Percentiles rank a stretch among this genome's conserved stretches.
phyloP scores from a whole-genome alignment of 768 basidiomycete genomes.

The Leccinum aurantiacum region DNA sequence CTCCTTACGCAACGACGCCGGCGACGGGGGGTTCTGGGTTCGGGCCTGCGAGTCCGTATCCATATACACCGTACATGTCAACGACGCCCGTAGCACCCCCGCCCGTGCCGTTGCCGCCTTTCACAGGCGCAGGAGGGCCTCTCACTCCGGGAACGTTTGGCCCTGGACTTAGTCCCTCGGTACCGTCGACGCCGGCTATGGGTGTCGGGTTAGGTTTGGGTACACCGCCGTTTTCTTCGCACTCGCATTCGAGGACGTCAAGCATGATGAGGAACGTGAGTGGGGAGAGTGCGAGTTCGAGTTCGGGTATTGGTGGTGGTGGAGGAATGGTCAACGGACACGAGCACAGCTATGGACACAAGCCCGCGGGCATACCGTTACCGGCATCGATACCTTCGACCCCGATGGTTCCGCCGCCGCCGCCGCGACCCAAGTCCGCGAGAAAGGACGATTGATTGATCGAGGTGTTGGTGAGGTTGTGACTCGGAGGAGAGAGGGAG shows the following conservation, averaged over 20 bases:
- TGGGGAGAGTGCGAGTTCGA: slow-evolving; percentile 6
- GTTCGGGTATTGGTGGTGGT: background rate
- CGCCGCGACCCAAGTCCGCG: slow-evolving; percentile 12
- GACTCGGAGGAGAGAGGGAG: background rate
- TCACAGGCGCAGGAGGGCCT: background rate
- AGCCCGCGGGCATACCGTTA: slow-evolving; percentile 15
- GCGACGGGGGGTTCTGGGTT: slow-evolving; percentile 27
- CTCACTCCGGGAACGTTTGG: slow-evolving; percentile 29
- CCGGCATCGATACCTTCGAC: slow-evolving; percentile 20
- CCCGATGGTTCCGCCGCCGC: slow-evolving; percentile 22
- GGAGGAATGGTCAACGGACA: background rate
- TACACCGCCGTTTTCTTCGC: slow-evolving; percentile 19
- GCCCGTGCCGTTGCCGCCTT: background rate
- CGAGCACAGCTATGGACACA: background rate
- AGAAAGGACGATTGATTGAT: slow-evolving; percentile 30
- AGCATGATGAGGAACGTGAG: slow-evolving; percentile 14
- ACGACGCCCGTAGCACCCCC: slow-evolving; percentile 5
- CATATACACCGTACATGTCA: slow-evolving; percentile 34
- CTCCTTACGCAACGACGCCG: slow-evolving; percentile 41
- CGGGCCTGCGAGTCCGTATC: slow-evolving; percentile 27
- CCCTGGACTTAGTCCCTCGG: slow-evolving; percentile 23
- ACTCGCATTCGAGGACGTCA: slow-evolving; percentile 5
- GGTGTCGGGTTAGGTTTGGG: slow-evolving; percentile 30
- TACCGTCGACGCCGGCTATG: slow-evolving; percentile 28
- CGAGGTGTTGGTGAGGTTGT: background rate